A percentile compares a stretch with the other conserved stretches of the same genome.
These are phyloP conservation scores for Ceratocystis harringtonii DNA, from an alignment of 2,329 filamentous ascomycete species.

Conservation along the genomic window DNA sequence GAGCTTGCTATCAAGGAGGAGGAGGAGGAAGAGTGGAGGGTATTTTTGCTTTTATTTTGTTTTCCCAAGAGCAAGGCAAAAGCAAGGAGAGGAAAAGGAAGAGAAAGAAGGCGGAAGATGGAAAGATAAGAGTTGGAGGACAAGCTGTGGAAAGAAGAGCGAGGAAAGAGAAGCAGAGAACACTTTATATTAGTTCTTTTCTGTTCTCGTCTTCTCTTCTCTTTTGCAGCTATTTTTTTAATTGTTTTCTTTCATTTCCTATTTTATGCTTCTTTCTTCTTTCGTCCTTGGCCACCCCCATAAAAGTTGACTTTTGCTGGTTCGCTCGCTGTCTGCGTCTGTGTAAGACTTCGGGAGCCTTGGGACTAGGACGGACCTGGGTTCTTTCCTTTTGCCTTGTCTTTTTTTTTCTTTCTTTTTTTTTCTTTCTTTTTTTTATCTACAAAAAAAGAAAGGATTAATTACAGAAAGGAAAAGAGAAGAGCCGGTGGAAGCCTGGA, in stretches of 20 bases:
- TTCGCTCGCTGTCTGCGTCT: conserved; percentile 6
- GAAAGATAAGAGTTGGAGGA: not conserved
- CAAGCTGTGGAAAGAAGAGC: not conserved
- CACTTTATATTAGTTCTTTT: not conserved
- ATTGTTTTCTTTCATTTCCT: not conserved
- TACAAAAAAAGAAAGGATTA: not conserved
- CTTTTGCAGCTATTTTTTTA: not conserved
- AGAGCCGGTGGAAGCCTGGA: not conserved
- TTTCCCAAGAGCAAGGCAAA: not conserved
- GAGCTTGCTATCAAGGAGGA: not conserved
- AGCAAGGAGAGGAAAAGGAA: not conserved
- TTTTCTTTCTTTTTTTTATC: not conserved
- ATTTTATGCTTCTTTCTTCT: not conserved
- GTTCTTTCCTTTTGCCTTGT: not conserved
- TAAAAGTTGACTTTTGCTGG: not conserved
- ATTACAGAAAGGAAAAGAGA: not conserved
- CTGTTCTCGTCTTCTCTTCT: not conserved
- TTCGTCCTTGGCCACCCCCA: not conserved
- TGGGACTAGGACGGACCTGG: conserved; percentile 6
- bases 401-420: not conserved
- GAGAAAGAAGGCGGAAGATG: not conserved
- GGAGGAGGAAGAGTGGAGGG: not conserved
- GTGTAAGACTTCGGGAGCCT: conserved; percentile 7
- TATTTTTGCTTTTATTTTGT: too few relatives aligned
- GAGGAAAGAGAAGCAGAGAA: not conserved